Conservation (phyloP, 306 rosid genomes). For the Abrus pulchellus region DNA sequence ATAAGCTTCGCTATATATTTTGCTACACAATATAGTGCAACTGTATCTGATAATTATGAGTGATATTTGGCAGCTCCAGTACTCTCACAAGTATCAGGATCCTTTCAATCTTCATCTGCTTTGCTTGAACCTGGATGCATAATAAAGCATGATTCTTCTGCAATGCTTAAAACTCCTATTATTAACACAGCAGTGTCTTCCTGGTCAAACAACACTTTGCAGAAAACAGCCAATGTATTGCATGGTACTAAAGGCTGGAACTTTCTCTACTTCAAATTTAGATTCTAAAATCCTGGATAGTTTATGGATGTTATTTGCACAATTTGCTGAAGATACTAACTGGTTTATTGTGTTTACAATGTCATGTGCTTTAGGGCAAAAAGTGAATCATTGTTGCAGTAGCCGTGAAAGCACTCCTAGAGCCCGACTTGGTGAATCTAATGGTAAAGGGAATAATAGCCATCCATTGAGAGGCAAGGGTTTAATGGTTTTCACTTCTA, state of each 20-base stretch:
- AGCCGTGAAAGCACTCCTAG: conserved; percentile 73
- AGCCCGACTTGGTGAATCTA: conserved; percentile 64
- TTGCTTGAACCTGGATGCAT: conserved; percentile 71
- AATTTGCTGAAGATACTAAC: conserved; percentile 21
- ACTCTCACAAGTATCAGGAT: conserved; percentile 64
- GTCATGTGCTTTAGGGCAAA: conserved; percentile 57
- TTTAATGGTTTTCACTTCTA: conserved; percentile 34
- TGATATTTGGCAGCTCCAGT: conserved; percentile 61
- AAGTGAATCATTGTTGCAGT: conserved; percentile 80
- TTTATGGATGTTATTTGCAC: conserved; percentile 15
- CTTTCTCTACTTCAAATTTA: conserved; percentile 21
- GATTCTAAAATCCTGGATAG: conserved; percentile 6
- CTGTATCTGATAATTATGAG: conserved; percentile 48
- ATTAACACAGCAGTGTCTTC: conserved; percentile 64
- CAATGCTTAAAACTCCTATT: conserved; percentile 64
- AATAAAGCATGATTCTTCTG: conserved; percentile 67
- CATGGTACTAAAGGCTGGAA: conserved; percentile 59
- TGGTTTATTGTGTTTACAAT: conserved; percentile 27
- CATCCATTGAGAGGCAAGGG: conserved; percentile 78
- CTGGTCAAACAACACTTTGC: conserved; percentile 66
- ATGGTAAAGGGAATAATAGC: conserved; percentile 63
- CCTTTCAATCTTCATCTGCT: conserved; percentile 74
- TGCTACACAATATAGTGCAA: not conserved
- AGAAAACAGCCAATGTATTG: conserved; percentile 59
- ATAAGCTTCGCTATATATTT: conserved; percentile 11